phyloP scores from a whole-genome alignment of 495 filamentous ascomycete genomes.

The Xylaria venustula region DNA sequence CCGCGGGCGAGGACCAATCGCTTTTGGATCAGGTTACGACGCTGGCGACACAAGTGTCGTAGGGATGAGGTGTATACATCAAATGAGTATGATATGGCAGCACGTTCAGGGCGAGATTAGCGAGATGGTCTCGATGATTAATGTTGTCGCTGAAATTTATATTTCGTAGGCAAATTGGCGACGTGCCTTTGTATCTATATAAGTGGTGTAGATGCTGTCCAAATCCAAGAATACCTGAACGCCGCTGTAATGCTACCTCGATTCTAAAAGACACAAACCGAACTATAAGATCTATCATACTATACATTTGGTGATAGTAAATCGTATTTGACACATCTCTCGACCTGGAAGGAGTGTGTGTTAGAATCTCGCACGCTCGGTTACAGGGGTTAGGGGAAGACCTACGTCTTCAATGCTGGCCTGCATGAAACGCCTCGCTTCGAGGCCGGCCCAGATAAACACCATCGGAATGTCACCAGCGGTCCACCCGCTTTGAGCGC shows the following conservation, averaged over 20 bases:
- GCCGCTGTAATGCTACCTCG: slow-evolving; percentile 14
- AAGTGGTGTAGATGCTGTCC: slow-evolving; percentile 2
- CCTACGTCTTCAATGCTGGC: slow-evolving; percentile 84
- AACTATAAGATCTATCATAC: slow-evolving; percentile 5
- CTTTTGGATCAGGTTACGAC: slow-evolving; percentile 39
- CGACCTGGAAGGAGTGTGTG: slow-evolving; percentile 44
- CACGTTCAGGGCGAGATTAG: neutral
- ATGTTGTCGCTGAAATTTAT: neutral
- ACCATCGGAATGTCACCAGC: slow-evolving; percentile 87
- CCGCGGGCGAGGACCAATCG: slow-evolving; percentile 34
- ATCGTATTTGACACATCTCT: slow-evolving; percentile 82
- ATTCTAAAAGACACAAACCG: neutral
- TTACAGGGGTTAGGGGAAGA: neutral
- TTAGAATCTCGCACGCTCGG: slow-evolving; percentile 19
- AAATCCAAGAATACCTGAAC: slow-evolving; percentile 5
- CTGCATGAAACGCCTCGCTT: slow-evolving; percentile 83
- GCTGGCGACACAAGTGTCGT: slow-evolving; percentile 32
- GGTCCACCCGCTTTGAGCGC: slow-evolving; percentile 69
- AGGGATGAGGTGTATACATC: slow-evolving; percentile 2
- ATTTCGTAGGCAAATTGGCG: neutral
- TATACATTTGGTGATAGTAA: slow-evolving; percentile 78
- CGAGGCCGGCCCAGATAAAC: slow-evolving; percentile 89
- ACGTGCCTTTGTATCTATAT: slow-evolving; percentile 1
- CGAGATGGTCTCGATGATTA: neutral
- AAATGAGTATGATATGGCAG: too few relatives aligned